Evolutionary conservation across 805 yeast species (phyloP).

Genomic region (Candida nemodendra): DNA sequence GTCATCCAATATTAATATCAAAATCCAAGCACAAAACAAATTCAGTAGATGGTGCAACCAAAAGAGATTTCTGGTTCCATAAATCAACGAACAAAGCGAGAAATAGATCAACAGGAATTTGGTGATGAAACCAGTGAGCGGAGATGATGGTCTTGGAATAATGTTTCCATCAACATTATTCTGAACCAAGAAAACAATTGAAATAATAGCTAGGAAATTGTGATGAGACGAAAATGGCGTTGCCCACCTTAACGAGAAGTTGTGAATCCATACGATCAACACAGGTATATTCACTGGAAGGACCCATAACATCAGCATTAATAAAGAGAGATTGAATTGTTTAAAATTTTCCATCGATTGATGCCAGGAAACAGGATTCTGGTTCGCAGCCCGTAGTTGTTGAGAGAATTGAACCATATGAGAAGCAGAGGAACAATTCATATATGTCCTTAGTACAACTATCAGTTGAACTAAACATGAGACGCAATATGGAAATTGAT

Average conservation of each 20-base stretch:
- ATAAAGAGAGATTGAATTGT: constrained; percentile 62
- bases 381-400: background rate
- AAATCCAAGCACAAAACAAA: constrained; percentile 54
- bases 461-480: constrained; percentile 56
- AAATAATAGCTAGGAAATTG: constrained; percentile 72
- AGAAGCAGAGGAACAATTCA: constrained; percentile 2
- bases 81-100: constrained; percentile 60
- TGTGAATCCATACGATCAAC: constrained; percentile 77
- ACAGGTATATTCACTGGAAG: constrained; percentile 79
- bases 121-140: constrained; percentile 33
- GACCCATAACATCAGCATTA: constrained; percentile 72
- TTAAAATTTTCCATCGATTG: constrained; percentile 34
- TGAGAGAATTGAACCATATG: constrained; percentile 3
- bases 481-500: constrained; percentile 71
- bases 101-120: constrained; percentile 47
- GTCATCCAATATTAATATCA: constrained; percentile 27
- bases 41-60: constrained; percentile 81
- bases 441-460: constrained; percentile 43
- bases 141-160: constrained; percentile 38
- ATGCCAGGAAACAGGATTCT: background rate
- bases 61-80: constrained; percentile 79
- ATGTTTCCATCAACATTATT: constrained; percentile 48
- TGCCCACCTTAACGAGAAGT: constrained; percentile 71
- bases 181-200: constrained; percentile 62
- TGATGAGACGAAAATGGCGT: constrained; percentile 88